A percentile compares a stretch with the other conserved stretches of the same genome.
These are phyloP conservation scores for Linnemannia schmuckeri DNA, from an alignment of 192 early-diverging fungal genomes.

Conservation along the genomic window DNA sequence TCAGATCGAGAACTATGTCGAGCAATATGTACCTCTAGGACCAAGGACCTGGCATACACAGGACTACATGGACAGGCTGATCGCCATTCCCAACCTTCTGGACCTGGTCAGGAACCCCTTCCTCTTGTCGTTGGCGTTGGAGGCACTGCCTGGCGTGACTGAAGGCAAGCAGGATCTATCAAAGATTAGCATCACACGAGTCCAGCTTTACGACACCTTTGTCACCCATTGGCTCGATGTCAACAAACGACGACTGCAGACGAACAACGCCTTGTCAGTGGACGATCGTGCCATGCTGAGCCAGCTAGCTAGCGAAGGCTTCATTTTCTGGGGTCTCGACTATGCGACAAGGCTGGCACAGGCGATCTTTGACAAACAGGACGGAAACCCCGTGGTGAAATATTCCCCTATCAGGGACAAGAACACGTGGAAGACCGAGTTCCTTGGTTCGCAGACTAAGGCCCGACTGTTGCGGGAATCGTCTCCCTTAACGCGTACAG, in stretches of 20 bases:
- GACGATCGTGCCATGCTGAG: neutral
- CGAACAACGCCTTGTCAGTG: neutral
- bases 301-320: neutral
- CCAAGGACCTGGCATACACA: neutral
- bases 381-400: neutral
- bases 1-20: neutral
- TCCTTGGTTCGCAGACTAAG: neutral
- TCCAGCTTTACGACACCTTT: neutral
- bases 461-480: neutral
- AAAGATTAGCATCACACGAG: neutral
- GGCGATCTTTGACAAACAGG: neutral
- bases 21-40: neutral
- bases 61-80: neutral
- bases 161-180: neutral
- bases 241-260: neutral
- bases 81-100: neutral
- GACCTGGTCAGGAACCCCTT: constrained; percentile 2
- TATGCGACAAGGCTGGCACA: neutral
- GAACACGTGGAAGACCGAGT: neutral
- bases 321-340: neutral
- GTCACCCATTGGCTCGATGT: neutral
- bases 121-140: neutral
- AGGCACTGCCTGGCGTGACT: neutral
- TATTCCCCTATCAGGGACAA: neutral
- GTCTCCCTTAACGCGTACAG: neutral